A percentile compares a stretch with the other conserved stretches of the same genome.
phyloP scores from a whole-genome alignment of 257 asterid species.

The Petrea volubilis region DNA sequence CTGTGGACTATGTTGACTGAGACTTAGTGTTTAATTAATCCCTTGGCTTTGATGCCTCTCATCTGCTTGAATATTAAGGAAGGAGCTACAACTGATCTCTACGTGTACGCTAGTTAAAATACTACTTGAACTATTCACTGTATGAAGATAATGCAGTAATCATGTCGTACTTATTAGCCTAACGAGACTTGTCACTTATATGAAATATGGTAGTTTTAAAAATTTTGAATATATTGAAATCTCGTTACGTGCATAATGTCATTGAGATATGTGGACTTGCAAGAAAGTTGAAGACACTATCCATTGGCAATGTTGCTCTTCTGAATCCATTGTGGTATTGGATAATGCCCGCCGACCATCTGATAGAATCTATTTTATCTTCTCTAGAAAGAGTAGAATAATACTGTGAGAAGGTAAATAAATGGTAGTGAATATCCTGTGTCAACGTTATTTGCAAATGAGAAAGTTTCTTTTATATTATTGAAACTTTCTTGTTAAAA shows the following conservation, averaged over 20 bases:
- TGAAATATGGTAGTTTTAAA: background rate
- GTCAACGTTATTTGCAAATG: background rate
- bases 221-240: background rate
- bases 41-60: background rate
- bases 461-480: background rate
- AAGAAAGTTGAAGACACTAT: background rate
- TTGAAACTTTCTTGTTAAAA: slow-evolving; percentile 11
- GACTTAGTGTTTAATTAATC: background rate
- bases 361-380: background rate
- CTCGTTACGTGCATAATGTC: background rate
- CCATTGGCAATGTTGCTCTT: background rate
- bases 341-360: background rate
- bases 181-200: background rate
- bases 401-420: background rate
- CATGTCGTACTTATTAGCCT: background rate
- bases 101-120: too few species aligned
- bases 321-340: background rate
- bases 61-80: background rate
- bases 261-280: background rate
- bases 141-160: background rate
- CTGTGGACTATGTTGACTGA: background rate
- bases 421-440: background rate
- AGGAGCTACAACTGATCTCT: background rate
- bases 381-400: background rate
- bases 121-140: too few species aligned